Percentiles rank a stretch among this genome's conserved stretches.
Evolutionary conservation across 495 filamentous ascomycete genomes (phyloP).

Genomic region (Penicillium cataractarum): DNA sequence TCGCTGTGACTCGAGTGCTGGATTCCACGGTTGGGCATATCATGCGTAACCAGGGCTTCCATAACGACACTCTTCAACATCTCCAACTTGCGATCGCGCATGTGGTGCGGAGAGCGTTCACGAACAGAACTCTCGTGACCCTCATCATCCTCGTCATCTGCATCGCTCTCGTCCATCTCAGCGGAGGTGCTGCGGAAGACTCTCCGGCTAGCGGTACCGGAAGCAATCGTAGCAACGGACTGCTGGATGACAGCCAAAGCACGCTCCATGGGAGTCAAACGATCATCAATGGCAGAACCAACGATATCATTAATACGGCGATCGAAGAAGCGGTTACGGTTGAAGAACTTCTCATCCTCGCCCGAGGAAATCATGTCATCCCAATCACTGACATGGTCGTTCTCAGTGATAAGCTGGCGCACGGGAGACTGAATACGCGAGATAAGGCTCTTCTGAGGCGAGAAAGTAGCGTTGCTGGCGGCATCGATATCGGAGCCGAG

Average conservation of each 20-base stretch:
- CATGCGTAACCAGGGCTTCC: slow-evolving; percentile 72
- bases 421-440: slow-evolving; percentile 57
- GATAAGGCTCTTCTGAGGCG: slow-evolving; percentile 42
- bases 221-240: slow-evolving; percentile 56
- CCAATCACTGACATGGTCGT: slow-evolving; percentile 84
- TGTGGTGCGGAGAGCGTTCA: slow-evolving; percentile 64
- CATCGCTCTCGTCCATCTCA: slow-evolving; percentile 78
- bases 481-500: slow-evolving; percentile 46
- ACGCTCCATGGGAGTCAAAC: slow-evolving; percentile 77
- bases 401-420: slow-evolving; percentile 66
- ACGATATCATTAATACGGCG: slow-evolving; percentile 84
- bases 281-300: slow-evolving; percentile 72
- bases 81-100: slow-evolving; percentile 76
- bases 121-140: slow-evolving; percentile 47
- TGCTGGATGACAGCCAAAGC: slow-evolving; percentile 75
- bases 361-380: slow-evolving; percentile 80
- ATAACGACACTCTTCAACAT: slow-evolving; percentile 79
- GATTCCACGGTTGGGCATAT: slow-evolving; percentile 35
- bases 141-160: slow-evolving; percentile 89
- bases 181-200: slow-evolving; percentile 61
- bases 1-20: slow-evolving; percentile 42
- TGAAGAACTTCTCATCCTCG: slow-evolving; percentile 78
- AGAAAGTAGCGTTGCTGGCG: slow-evolving; percentile 42
- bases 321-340: slow-evolving; percentile 81
- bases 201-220: slow-evolving; percentile 40